phyloP scores from a whole-genome alignment of 768 basidiomycete genomes.

The Dendrothele bispora region DNA sequence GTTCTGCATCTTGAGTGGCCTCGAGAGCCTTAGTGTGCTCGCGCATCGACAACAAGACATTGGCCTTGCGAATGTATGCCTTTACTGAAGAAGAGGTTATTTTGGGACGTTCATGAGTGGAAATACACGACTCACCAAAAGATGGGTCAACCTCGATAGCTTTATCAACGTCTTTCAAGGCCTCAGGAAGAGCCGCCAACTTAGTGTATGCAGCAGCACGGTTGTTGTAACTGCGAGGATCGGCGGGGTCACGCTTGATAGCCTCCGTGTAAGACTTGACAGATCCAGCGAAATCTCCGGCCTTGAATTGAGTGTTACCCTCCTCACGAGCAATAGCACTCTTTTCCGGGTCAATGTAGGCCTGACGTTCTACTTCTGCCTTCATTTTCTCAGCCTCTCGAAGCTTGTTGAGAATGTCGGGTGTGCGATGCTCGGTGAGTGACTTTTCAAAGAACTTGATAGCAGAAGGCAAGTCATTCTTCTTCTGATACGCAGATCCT shows the following conservation, averaged over 20 bases:
- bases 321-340: slow-evolving; percentile 86
- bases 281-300: slow-evolving; percentile 86
- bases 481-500: slow-evolving; percentile 82
- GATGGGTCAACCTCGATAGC: slow-evolving; percentile 89
- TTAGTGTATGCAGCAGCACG: slow-evolving; percentile 98
- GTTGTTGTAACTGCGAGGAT: slow-evolving; percentile 95
- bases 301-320: slow-evolving; percentile 91
- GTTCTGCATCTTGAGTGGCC: slow-evolving; percentile 73
- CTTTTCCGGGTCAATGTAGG: slow-evolving; percentile 86
- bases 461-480: slow-evolving; percentile 71
- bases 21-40: slow-evolving; percentile 88
- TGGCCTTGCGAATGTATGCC: slow-evolving; percentile 92
- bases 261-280: slow-evolving; percentile 94
- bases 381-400: slow-evolving; percentile 80
- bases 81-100: slow-evolving; percentile 58
- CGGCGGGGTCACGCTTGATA: slow-evolving; percentile 91
- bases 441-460: slow-evolving; percentile 94
- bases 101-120: slow-evolving; percentile 2
- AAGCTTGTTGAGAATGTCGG: slow-evolving; percentile 88
- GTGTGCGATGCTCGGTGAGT: slow-evolving; percentile 94
- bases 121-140: slow-evolving; percentile 56
- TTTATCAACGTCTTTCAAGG: slow-evolving; percentile 92
- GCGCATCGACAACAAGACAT: slow-evolving; percentile 85
- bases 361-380: slow-evolving; percentile 72
- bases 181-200: slow-evolving; percentile 90